Evolutionary conservation across 2,329 filamentous ascomycete species (phyloP), one percentile per base, ranked within the genome.

Genomic region (Periglandula ipomoeae): DNA sequence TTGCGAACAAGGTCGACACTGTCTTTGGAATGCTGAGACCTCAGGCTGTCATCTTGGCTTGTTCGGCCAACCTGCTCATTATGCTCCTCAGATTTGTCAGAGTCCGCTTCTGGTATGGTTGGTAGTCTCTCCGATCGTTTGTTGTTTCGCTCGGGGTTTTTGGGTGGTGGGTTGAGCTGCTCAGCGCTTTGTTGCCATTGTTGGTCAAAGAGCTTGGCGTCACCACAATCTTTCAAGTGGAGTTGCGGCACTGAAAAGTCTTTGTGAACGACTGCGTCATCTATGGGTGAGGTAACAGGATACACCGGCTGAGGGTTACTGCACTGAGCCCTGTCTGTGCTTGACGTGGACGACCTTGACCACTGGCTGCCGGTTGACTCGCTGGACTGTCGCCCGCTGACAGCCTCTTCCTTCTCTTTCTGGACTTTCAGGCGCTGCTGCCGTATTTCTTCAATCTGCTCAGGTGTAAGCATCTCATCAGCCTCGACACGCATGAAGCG

Each of bases 401-500:
- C 23, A 10, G n/a, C 44, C 34, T 8, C 4, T n/a, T 35, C 11
- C 5, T 13, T 7, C n/a, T 27, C 23, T 47, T n/a, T 7, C 22
- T 38, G 45, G n/a, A 23, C 32, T 15, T 41, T 37, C 23, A 32
- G 9, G 11, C 40, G 46, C 22, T 24, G 32, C 6, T 23, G 37
- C 15, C 42, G 15, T 26, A 42, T 41, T 11, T 51, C 24, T 8
- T 40, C 17, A 3, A 48, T 37, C 19, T 37, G 42, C 5, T 50
- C 44, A 4, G 23, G 15, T 13, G 48, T 47, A 13, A 47, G 61
- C 67, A 81, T 78, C 62, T 83, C 79, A 46, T 81, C 75, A 0
- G 71, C 78, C 52, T 82, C 77, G 47, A 76, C 68, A 42, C 70
- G 71, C 52, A 70, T 70, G 58, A 82, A 80, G 41, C 76, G 66